Base-by-base conservation (phyloP, 1,284 basidiomycete species). In the Ganoderma multipileum region DNA sequence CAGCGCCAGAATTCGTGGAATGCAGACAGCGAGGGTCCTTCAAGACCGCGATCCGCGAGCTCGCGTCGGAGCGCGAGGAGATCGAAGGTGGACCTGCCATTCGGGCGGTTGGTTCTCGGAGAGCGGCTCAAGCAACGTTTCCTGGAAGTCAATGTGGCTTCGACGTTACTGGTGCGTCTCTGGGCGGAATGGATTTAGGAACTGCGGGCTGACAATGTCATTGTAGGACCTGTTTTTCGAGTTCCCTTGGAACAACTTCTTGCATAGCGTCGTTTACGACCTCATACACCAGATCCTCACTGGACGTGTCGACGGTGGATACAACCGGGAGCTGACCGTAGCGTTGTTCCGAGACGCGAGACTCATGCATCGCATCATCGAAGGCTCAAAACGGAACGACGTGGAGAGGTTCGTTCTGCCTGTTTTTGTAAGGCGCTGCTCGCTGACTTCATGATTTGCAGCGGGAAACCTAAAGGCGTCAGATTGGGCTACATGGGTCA, bases 201-300 rank as follows among this genome's bases (percentile, higher is more conserved):
- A 33, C 54, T 39, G 26, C 50, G n/a, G 18, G 2, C 65, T 70
- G 39, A 68, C 8, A 28, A 20, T 7, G 7, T 16, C 20, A 2
- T 23, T 33, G 33, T 74, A 95, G 93, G 93, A 96, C 75, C 84
- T 99, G 50, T 99, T 99, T 84, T 98, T 99, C 79, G 91, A 95
- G 70, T 98, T 93, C 76, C 96, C 96, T 0, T 96, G 95, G 93
- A 99, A 99, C 83, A 99, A 99, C 78, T 99, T 99, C 79, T 82
- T 99, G 54, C 98, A 99, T 79, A 97, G 96, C 76, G 93, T 97
- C 18, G 96, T 98, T 20, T 99, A 99, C 78, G 98, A 99, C 79
- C 85, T 99, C 61, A 86, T 99, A 1, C 97, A 99, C 79, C 98
- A 99, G 79, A 93, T 98, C 61, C 87, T 99, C 71, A 97, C 95